A percentile compares a stretch with the other conserved stretches of the same genome.
phyloP scores from a whole-genome alignment of 768 basidiomycete genomes.

The Termitomyces sp. region DNA sequence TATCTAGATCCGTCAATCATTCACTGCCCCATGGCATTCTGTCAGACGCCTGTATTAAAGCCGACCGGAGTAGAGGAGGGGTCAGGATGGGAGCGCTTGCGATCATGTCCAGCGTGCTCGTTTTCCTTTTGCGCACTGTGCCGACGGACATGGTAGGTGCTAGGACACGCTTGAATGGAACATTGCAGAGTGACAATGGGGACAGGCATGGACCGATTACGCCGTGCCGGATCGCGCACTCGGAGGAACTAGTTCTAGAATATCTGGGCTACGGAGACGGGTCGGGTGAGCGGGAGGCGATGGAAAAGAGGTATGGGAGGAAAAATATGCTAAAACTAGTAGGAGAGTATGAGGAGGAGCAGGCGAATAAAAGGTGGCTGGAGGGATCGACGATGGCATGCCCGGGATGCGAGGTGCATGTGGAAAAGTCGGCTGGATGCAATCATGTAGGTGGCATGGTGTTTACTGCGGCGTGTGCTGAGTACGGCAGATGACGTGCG shows the following conservation, averaged over 20 bases:
- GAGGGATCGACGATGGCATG: conserved; percentile 61
- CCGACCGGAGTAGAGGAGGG: conserved; percentile 46
- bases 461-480: background rate
- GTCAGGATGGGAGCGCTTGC: conserved; percentile 64
- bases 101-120: conserved; percentile 63
- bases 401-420: conserved; percentile 65
- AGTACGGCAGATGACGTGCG: conserved; percentile 62
- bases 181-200: conserved; percentile 3
- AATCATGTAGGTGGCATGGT: conserved; percentile 64
- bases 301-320: conserved; percentile 65
- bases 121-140: conserved; percentile 86
- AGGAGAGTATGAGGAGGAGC: conserved; percentile 61
- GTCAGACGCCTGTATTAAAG: conserved; percentile 73
- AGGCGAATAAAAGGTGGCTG: conserved; percentile 71
- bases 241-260: conserved; percentile 58
- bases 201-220: conserved; percentile 78
- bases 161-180: background rate
- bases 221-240: conserved; percentile 60
- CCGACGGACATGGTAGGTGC: conserved; percentile 64
- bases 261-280: conserved; percentile 56
- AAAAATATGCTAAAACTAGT: conserved; percentile 57
- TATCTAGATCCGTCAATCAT: conserved; percentile 67
- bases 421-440: conserved; percentile 77
- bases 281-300: conserved; percentile 37
- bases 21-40: conserved; percentile 74